Conservation (phyloP, 345 rosid genomes). For the Gossypium rotundifolium region DNA sequence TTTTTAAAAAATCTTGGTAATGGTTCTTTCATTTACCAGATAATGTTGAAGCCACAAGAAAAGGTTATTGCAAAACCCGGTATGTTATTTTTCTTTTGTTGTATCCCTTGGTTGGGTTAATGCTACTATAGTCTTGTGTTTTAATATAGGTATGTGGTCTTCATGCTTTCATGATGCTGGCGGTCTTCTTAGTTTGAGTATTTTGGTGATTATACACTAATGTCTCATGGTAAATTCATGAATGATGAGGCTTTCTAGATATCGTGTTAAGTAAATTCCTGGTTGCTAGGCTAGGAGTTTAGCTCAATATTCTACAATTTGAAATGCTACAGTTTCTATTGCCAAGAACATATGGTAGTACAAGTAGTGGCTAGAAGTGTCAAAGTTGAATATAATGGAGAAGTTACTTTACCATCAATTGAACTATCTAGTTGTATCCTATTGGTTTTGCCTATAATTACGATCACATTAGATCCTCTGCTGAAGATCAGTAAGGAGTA, state of each 20-base stretch:
- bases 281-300: neutral
- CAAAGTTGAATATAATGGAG: neutral
- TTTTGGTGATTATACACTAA: neutral
- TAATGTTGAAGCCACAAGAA: slow-evolving; percentile 92
- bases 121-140: neutral
- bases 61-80: slow-evolving; percentile 84
- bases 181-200: neutral
- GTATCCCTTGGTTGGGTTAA: neutral
- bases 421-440: neutral
- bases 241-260: neutral
- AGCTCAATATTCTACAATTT: neutral
- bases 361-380: neutral
- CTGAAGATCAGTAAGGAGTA: neutral
- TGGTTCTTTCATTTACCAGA: slow-evolving; percentile 38
- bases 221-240: neutral
- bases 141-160: neutral
- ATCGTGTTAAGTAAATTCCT: neutral
- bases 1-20: neutral
- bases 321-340: neutral
- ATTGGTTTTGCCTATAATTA: neutral
- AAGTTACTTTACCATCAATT: neutral
- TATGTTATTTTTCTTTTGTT: slow-evolving; percentile 22
- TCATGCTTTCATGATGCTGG: neutral
- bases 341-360: neutral
- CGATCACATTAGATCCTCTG: neutral